These are phyloP conservation scores for Trapa bicornis DNA, from an alignment of 345 rosid genomes.

Conservation along the genomic window DNA sequence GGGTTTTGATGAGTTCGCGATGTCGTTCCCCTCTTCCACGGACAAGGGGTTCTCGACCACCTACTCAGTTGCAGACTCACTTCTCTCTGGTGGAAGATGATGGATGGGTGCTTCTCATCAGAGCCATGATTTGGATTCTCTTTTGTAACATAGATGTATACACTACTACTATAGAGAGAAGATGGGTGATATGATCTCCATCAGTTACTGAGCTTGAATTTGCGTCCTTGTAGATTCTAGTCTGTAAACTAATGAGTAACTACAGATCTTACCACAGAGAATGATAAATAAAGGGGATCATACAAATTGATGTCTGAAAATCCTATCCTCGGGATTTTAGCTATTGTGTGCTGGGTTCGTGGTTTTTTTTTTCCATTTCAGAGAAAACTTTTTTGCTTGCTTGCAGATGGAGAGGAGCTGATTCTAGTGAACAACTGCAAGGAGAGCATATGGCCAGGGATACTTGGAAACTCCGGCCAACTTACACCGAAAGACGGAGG, in stretches of 20 bases:
- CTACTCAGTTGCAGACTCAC: neutral
- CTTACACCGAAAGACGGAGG: conserved; percentile 24
- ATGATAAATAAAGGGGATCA: too few relatives aligned
- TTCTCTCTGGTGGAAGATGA: conserved; percentile 7
- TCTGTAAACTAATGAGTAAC: too few relatives aligned
- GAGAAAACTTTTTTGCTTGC: neutral
- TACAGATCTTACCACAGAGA: too few relatives aligned
- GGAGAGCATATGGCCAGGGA: conserved; percentile 35
- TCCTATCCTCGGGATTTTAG: too few relatives aligned
- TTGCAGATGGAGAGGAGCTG: conserved; percentile 15
- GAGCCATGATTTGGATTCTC: neutral
- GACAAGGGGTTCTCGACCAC: neutral
- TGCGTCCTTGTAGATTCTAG: too few relatives aligned
- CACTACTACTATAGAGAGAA: too few relatives aligned
- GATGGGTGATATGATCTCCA: too few relatives aligned
- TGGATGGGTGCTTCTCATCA: too few relatives aligned
- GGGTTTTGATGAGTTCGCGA: neutral
- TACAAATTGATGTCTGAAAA: too few relatives aligned
- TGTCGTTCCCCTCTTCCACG: conserved; percentile 1
- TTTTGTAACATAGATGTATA: neutral
- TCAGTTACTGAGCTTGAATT: too few relatives aligned
- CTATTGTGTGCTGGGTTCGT: too few relatives aligned
- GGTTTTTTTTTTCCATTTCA: too few relatives aligned
- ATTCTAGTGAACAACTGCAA: conserved; percentile 33
- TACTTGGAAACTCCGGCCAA: conserved; percentile 29